phyloP scores from a whole-genome alignment of 1,284 basidiomycete genomes.

The Cystobasidiaceae sp. region DNA sequence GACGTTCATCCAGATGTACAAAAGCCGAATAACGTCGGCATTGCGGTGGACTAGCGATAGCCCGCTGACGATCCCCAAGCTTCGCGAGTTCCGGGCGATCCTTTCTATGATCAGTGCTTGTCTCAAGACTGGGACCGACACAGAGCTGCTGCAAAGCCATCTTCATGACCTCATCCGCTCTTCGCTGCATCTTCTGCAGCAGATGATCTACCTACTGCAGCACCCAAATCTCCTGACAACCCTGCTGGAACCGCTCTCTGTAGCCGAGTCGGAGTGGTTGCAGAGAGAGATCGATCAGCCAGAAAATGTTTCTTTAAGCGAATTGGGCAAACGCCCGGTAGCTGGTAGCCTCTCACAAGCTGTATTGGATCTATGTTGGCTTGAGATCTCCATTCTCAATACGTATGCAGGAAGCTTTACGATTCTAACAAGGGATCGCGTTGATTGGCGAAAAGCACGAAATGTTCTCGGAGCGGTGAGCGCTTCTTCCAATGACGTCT shows the following conservation, averaged over 20 bases:
- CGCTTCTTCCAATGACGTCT: background rate
- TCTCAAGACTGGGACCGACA: background rate
- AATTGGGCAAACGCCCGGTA: conserved; percentile 63
- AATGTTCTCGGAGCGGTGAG: conserved; percentile 68
- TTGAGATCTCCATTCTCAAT: conserved; percentile 64
- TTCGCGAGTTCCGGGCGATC: conserved; percentile 75
- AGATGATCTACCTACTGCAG: conserved; percentile 79
- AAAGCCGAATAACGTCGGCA: conserved; percentile 68
- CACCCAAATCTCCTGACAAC: conserved; percentile 82
- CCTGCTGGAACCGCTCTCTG: conserved; percentile 70
- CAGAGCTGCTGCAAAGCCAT: conserved; percentile 51
- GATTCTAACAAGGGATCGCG: conserved; percentile 60
- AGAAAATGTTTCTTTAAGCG: conserved; percentile 51
- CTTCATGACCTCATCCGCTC: conserved; percentile 62
- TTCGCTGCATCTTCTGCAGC: conserved; percentile 70
- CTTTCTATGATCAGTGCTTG: conserved; percentile 53
- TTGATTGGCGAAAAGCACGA: conserved; percentile 64
- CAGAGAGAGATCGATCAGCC: conserved; percentile 58
- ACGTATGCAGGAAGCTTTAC: conserved; percentile 64
- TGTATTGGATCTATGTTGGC: conserved; percentile 63
- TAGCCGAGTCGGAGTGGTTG: conserved; percentile 58
- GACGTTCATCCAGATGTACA: conserved; percentile 75
- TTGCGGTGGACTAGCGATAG: conserved; percentile 75
- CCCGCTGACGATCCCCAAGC: conserved; percentile 61
- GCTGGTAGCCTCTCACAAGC: conserved; percentile 63